Evolutionary conservation across 1,284 basidiomycete genomes (phyloP).

Genomic region (Ganoderma meredithae): DNA sequence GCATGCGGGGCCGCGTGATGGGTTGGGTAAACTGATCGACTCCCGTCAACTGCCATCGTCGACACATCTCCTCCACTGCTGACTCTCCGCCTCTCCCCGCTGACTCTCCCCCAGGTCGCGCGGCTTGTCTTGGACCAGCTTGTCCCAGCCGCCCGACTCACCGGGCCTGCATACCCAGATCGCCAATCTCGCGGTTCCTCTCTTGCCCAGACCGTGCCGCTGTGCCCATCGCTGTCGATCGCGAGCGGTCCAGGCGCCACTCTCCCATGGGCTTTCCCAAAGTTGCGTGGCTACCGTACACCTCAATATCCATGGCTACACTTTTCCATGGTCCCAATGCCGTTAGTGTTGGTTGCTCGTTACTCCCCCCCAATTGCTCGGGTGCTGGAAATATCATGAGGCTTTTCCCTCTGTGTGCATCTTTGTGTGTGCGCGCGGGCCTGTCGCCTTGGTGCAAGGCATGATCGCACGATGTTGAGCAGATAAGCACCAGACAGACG

Average conservation of each 20-base stretch:
- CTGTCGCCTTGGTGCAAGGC: neutral
- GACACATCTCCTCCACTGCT: neutral
- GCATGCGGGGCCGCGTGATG: slow-evolving; percentile 21
- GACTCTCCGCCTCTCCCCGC: neutral
- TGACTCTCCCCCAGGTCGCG: neutral
- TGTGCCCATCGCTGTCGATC: neutral
- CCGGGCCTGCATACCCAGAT: neutral
- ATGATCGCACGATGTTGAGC: slow-evolving; percentile 19
- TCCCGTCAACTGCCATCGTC: slow-evolving; percentile 10
- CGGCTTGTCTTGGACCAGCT: neutral
- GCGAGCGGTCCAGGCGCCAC: neutral
- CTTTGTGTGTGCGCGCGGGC: slow-evolving; percentile 2
- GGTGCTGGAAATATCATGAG: neutral
- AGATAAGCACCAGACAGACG: slow-evolving; percentile 27
- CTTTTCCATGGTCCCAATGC: neutral
- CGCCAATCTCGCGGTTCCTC: neutral
- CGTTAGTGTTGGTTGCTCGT: neutral
- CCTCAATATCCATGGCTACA: neutral
- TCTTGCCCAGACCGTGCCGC: neutral
- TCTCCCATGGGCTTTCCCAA: neutral
- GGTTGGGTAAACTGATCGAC: slow-evolving; percentile 17
- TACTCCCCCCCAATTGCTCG: too few relatives aligned
- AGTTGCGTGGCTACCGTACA: neutral
- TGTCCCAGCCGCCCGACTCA: neutral
- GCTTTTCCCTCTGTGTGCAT: neutral